Evolutionary conservation across 345 rosid species (phyloP), one percentile per base, ranked within the genome.

Genomic region (Eucalyptus regnans): DNA sequence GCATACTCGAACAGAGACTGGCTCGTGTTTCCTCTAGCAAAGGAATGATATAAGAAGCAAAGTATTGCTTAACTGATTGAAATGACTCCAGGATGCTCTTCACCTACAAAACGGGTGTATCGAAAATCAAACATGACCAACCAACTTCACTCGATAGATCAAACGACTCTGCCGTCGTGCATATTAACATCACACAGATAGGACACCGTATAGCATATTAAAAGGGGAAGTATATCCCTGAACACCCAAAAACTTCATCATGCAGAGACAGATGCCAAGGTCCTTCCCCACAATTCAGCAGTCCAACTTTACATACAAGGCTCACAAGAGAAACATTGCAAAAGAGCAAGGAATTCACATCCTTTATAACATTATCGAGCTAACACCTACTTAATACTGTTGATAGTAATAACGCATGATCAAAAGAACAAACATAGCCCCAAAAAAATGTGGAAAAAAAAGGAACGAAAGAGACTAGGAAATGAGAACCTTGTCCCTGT

Each of bases 21-120:
- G 89, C 90, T 86, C 92, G 87, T 20, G 88, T 88, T 56, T 91
- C 92, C 85, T 91, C 92, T 49, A 91, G 43, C 64, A 91, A 81
- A 27, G 92, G 91, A 83, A 43, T 29, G 29, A 44, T 8, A 50
- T 51, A 91, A 17, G 86, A 88, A 8, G 27, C 49, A 12, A 87
- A 86, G 86, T 91, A 91, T 8, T 90, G 84, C 76, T 87, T 41
- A 16, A 87, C 88, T 20, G 87, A 88, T 17, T 86, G 86, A 87
- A 91, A 90, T 18, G 88, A 60, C 16, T 87, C 87, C 10, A 91
- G 92, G 80, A 91, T 90, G 62, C 51, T 86, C 81, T 76, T 71
- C 60, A 91, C 90, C 92, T 91, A 85, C 83, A 20, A 20, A 41
- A 76, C 3, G 29, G 15, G 83, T 20, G 83, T 5, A 76, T 76